phyloP scores from a whole-genome alignment of 352 stramenopile species.

The Phytophthora megakarya region DNA sequence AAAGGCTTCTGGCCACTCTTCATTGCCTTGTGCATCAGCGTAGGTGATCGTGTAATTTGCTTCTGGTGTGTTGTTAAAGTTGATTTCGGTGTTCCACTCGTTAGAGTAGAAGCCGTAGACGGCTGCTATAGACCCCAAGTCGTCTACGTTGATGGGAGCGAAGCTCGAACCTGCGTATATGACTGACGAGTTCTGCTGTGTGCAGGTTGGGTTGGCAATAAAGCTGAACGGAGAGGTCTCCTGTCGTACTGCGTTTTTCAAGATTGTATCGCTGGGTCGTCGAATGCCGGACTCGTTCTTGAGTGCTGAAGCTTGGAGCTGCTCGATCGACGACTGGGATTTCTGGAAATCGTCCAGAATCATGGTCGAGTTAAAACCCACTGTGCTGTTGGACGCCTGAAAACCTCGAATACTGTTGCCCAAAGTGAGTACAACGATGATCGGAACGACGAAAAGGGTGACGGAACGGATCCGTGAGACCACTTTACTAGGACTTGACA shows the following conservation, averaged over 20 bases:
- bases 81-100: slow-evolving; percentile 58
- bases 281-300: slow-evolving; percentile 30
- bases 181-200: slow-evolving; percentile 28
- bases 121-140: slow-evolving; percentile 43
- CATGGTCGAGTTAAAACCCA: slow-evolving; percentile 56
- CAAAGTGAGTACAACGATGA: slow-evolving; percentile 46
- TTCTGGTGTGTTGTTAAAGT: slow-evolving; percentile 22
- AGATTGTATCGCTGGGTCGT: slow-evolving; percentile 35
- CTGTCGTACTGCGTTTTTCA: slow-evolving; percentile 47
- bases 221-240: slow-evolving; percentile 42
- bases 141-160: slow-evolving; percentile 44
- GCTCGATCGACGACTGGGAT: slow-evolving; percentile 39
- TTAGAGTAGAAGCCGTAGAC: slow-evolving; percentile 53
- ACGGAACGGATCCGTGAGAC: slow-evolving; percentile 21
- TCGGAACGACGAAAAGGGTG: slow-evolving; percentile 43
- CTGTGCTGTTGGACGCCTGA: slow-evolving; percentile 52
- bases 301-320: slow-evolving; percentile 19
- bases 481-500: slow-evolving; percentile 13
- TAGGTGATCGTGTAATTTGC: slow-evolving; percentile 22
- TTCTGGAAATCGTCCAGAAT: slow-evolving; percentile 45
- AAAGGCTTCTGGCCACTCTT: slow-evolving; percentile 26
- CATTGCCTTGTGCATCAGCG: slow-evolving; percentile 19
- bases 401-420: slow-evolving; percentile 57
- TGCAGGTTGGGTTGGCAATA: slow-evolving; percentile 35
- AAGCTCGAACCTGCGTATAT: slow-evolving; percentile 25